Evolutionary conservation across 495 filamentous ascomycete genomes (phyloP).

Genomic region (Lasiosphaeris hirsuta): DNA sequence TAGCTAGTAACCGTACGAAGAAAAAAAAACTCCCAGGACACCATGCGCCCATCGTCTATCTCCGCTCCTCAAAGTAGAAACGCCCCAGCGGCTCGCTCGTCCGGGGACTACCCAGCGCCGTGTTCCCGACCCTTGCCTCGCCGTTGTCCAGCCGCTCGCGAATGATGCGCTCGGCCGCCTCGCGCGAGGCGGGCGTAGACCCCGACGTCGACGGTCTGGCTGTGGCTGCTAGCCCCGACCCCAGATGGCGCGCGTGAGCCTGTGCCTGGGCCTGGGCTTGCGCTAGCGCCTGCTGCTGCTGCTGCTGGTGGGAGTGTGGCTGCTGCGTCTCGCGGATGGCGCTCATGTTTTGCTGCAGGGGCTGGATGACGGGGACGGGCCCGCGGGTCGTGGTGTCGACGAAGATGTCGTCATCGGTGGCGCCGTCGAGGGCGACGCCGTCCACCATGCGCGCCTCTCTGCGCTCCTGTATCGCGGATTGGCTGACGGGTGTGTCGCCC

Average conservation of each 20-base stretch:
- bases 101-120: conserved; percentile 39
- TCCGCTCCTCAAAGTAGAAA: conserved; percentile 53
- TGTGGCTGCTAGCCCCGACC: no score
- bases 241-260: conserved; percentile 5
- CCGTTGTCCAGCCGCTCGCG: conserved; percentile 47
- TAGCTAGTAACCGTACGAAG: no score
- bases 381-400: conserved; percentile 44
- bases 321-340: conserved; percentile 35
- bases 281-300: conserved; percentile 12
- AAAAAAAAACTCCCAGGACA: conserved; percentile 2
- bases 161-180: conserved; percentile 53
- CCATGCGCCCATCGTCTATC: conserved; percentile 20
- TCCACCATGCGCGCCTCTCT: conserved; percentile 44
- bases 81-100: conserved; percentile 44
- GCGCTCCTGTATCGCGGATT: conserved; percentile 39
- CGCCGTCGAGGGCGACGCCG: conserved; percentile 40
- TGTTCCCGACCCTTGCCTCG: conserved; percentile 30
- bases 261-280: conserved; percentile 15
- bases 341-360: conserved; percentile 26
- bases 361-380: conserved; percentile 35
- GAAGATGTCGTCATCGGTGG: conserved; percentile 34
- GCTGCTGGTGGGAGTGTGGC: conserved; percentile 20
- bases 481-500: conserved; percentile 38
- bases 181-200: conserved; percentile 24
- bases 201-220: conserved; percentile 10